A percentile compares a stretch with the other conserved stretches of the same genome.
These are phyloP conservation scores for Lactarius hatsudake DNA, from an alignment of 768 basidiomycete species.

Conservation along the genomic window DNA sequence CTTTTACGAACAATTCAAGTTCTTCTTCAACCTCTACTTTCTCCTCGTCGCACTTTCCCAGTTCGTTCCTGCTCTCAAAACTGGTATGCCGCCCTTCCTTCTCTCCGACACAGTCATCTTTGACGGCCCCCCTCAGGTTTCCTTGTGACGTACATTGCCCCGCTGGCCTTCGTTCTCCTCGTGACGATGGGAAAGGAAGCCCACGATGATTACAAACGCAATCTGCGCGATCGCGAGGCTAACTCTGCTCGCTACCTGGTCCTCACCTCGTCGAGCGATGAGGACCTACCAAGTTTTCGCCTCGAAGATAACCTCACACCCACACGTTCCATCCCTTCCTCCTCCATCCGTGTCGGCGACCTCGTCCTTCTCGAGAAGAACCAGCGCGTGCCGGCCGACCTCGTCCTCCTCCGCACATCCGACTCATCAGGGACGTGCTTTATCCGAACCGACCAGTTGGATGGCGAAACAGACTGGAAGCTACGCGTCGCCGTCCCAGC, in stretches of 20 bases:
- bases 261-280: constrained; percentile 42
- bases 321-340: constrained; percentile 79
- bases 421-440: constrained; percentile 94
- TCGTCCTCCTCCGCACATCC: constrained; percentile 83
- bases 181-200: constrained; percentile 99
- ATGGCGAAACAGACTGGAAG: constrained; percentile 99
- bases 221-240: constrained; percentile 88
- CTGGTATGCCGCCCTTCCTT: constrained; percentile 52
- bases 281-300: constrained; percentile 31
- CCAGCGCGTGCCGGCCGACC: constrained; percentile 92
- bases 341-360: constrained; percentile 86
- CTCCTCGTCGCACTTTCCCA: constrained; percentile 94
- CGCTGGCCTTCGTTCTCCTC: constrained; percentile 89
- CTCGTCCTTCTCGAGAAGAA: constrained; percentile 93
- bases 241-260: constrained; percentile 91
- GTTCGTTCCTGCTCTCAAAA: constrained; percentile 93
- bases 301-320: constrained; percentile 15
- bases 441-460: constrained; percentile 95
- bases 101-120: background rate
- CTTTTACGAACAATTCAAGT: constrained; percentile 99
- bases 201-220: constrained; percentile 95
- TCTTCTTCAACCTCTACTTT: constrained; percentile 99
- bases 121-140: constrained; percentile 57
- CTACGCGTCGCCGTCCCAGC: constrained; percentile 83
- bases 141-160: constrained; percentile 93